phyloP scores from a whole-genome alignment of 2,329 filamentous ascomycete species.

The Daldinia eschscholtzii region DNA sequence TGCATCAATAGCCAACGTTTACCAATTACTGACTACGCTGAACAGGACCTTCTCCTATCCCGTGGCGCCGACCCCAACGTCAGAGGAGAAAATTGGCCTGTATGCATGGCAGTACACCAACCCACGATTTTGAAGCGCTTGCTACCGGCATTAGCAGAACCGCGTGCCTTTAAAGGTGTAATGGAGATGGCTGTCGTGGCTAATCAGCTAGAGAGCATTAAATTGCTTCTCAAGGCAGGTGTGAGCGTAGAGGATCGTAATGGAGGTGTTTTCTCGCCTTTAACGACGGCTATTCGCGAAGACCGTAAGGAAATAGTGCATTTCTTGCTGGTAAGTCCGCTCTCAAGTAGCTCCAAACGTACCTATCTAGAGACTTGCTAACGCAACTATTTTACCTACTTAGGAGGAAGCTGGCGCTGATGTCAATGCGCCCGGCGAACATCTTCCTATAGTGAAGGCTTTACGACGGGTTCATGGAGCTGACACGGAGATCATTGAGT shows the following conservation, averaged over 20 bases:
- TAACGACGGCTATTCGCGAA: conserved; percentile 76
- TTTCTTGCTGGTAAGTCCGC: conserved; percentile 63
- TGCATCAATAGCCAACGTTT: background rate
- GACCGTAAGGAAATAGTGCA: conserved; percentile 70
- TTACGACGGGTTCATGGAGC: conserved; percentile 68
- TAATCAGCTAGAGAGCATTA: conserved; percentile 75
- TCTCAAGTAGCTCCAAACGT: background rate
- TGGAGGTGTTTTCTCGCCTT: conserved; percentile 77
- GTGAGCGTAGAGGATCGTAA: conserved; percentile 79
- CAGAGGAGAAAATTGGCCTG: conserved; percentile 76
- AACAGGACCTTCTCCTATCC: conserved; percentile 44
- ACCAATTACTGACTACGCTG: background rate
- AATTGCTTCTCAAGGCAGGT: conserved; percentile 72
- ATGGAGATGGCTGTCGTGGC: conserved; percentile 76
- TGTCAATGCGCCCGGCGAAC: conserved; percentile 76
- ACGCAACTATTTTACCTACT: background rate
- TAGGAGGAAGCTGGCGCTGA: conserved; percentile 70
- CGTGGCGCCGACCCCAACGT: conserved; percentile 70
- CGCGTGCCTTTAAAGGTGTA: conserved; percentile 73
- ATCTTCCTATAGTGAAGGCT: conserved; percentile 78
- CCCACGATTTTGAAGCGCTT: conserved; percentile 71
- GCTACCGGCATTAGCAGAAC: conserved; percentile 67
- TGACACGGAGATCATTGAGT: conserved; percentile 71
- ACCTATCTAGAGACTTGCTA: background rate
- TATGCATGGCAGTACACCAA: conserved; percentile 75